Evolutionary conservation across 2,329 filamentous ascomycete species (phyloP).

Genomic region (Ophiostoma ips): DNA sequence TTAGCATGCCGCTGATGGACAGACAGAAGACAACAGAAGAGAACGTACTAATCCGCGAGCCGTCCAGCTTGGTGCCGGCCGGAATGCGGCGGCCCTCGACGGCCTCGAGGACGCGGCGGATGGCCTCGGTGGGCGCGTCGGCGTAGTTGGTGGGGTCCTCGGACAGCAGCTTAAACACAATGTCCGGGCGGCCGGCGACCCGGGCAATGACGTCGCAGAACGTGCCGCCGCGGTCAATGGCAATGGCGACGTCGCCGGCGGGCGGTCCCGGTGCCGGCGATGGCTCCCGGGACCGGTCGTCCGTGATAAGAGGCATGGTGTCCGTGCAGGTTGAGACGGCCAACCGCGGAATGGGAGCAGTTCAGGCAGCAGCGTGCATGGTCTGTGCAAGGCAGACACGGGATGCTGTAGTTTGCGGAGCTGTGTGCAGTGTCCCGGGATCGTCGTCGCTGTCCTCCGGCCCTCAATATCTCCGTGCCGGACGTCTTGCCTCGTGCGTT

Average conservation of each 20-base stretch:
- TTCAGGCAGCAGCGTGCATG: too few species aligned
- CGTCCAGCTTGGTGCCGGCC: slow-evolving; percentile 39
- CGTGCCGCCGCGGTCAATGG: slow-evolving; percentile 9
- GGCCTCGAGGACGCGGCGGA: slow-evolving; percentile 32
- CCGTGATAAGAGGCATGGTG: neutral
- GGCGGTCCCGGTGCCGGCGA: neutral
- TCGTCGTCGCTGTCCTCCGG: too few species aligned
- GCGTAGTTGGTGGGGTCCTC: slow-evolving; percentile 54
- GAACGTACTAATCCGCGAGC: neutral
- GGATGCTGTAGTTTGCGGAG: too few species aligned
- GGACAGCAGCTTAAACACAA: slow-evolving; percentile 47
- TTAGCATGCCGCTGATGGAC: too few species aligned
- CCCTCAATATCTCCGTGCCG: too few species aligned
- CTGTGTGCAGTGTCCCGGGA: too few species aligned
- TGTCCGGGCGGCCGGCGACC: slow-evolving; percentile 22
- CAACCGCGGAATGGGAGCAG: too few species aligned
- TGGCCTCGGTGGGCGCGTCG: slow-evolving; percentile 55
- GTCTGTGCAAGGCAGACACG: too few species aligned
- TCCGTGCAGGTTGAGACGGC: neutral
- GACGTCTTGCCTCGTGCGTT: too few species aligned
- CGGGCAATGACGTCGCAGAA: slow-evolving; percentile 15
- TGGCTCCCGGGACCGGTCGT: neutral
- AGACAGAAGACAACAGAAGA: too few species aligned
- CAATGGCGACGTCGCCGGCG: slow-evolving; percentile 4
- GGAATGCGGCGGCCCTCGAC: slow-evolving; percentile 39